Evolutionary conservation across 305 asterid genomes (phyloP), one percentile per base, ranked within the genome.

Genomic region (Fraxinus platypoda): DNA sequence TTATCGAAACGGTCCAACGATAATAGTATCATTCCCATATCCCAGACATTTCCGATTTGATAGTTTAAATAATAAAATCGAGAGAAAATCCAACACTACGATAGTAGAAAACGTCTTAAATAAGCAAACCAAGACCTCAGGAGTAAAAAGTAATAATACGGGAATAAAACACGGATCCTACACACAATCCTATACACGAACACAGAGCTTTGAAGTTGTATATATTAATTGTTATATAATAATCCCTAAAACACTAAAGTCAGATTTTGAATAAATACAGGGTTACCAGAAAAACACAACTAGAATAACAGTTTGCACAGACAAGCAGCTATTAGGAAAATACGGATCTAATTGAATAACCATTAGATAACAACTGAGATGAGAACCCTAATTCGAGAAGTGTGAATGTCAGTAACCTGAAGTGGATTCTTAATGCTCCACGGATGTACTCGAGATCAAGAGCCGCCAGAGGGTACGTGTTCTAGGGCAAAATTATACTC

Each of bases 1-100:
- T 91, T 73, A 81, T 6, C 68, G 21, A 57, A 54, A n/a, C 7
- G 25, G 23, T 54, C 66, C 19, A 4, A 19, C 0, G 66, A 54
- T 54, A 5, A 46, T 13, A 46, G 57, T 15, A 54, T 19, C 9
- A 57, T 19, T 19, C 25, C 12, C 26, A 19, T 57, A 17, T 5
- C 12, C 66, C 26, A 17, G 26, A 57, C 7, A 49, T 15, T 13
- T 15, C 19, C 21, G 21, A 49, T 49, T 19, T 57, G 1, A 52
- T 52, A 17, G 64, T 17, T 38, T 17, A 15, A 52, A 52, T 17
- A n/a, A n/a, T 52, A 52, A 13, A 15, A 52, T 52, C 64, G 23
- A 1, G 8, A 52, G 64, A 17, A 52, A 52, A 52, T 17, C 64
- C 19, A 17, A 52, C 13, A 52, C 21, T 52, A 1, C 30, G 3